Evolutionary conservation across 164 flowering plant species (phyloP).

Genomic region (Magnolia kwangsiensis): DNA sequence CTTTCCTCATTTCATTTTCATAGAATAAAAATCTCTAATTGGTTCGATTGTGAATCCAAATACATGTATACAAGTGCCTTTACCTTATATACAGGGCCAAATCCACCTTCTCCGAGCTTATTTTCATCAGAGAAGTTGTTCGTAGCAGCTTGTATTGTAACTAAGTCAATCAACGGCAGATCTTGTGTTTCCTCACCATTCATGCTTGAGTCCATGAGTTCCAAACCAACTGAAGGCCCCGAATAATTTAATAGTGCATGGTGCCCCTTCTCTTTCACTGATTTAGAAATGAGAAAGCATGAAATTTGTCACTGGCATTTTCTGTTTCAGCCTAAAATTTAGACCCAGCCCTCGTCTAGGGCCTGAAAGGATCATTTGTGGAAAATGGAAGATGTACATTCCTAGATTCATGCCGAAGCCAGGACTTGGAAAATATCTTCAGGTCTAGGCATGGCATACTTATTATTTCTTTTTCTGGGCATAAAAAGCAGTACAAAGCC

Average conservation of each 20-base stretch:
- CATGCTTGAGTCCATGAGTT: too few species aligned
- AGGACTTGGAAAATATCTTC: too few species aligned
- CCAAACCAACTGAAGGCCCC: neutral
- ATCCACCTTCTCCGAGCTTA: conserved; percentile 16
- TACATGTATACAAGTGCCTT: neutral
- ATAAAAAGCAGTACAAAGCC: too few species aligned
- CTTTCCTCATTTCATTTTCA: too few species aligned
- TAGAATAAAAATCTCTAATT: too few species aligned
- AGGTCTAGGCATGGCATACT: too few species aligned
- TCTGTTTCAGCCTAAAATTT: too few species aligned
- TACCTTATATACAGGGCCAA: conserved; percentile 14
- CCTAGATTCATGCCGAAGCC: too few species aligned
- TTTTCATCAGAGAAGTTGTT: conserved; percentile 8
- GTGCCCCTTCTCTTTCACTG: neutral
- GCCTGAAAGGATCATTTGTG: too few species aligned
- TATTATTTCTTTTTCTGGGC: too few species aligned
- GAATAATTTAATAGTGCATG: neutral
- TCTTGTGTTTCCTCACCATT: neutral
- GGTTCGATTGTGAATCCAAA: neutral
- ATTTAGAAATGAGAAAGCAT: neutral
- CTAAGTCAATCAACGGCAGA: neutral
- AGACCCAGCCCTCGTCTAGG: too few species aligned
- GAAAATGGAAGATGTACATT: too few species aligned
- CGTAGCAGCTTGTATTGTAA: conserved; percentile 2
- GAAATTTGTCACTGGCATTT: neutral